Conservation (phyloP, 305 asterid species). For the Salvia sclarea region DNA sequence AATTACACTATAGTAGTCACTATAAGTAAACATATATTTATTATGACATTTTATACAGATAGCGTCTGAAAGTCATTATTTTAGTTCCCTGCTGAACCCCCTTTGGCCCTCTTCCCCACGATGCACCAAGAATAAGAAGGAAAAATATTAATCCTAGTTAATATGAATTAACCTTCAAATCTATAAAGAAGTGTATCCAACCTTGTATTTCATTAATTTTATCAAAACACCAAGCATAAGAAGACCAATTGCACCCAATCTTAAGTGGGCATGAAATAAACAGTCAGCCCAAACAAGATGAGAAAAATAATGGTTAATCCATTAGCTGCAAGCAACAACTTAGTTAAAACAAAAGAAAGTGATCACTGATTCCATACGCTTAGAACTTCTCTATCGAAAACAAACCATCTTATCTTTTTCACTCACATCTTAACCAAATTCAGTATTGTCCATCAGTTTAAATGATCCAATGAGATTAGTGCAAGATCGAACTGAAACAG, state of each 20-base stretch:
- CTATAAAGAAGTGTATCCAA: constrained; percentile 10
- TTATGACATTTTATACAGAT: neutral
- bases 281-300: constrained; percentile 24
- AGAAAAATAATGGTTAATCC: constrained; percentile 3
- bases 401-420: constrained; percentile 18
- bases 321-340: constrained; percentile 19
- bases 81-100: constrained; percentile 1
- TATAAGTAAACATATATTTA: neutral
- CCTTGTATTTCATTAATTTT: neutral
- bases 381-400: constrained; percentile 8
- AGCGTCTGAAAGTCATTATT: neutral
- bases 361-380: neutral
- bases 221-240: constrained; percentile 4
- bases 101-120: neutral
- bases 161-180: constrained; percentile 4
- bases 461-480: constrained; percentile 1
- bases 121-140: neutral
- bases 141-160: neutral
- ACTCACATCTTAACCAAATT: neutral
- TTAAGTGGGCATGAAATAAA: constrained; percentile 16
- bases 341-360: constrained; percentile 2
- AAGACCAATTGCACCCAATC: constrained; percentile 20
- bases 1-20: neutral
- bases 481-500: neutral
- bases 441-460: neutral